These are phyloP conservation scores for Leersia perrieri DNA, from an alignment of 176 grass and related monocot species.

Conservation along the genomic window DNA sequence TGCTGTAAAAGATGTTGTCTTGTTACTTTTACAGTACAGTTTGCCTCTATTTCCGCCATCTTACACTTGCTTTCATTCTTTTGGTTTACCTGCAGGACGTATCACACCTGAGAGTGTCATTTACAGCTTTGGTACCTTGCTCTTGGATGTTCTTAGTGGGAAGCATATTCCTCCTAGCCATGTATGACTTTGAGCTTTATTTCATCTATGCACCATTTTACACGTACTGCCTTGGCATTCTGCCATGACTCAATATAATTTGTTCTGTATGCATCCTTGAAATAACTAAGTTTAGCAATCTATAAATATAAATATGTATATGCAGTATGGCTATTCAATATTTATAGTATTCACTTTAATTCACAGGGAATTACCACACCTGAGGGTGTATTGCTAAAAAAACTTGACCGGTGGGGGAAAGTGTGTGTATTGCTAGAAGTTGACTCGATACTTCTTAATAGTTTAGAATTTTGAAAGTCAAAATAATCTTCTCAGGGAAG, in stretches of 20 bases:
- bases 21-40: background rate
- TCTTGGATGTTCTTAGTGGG: conserved; percentile 95
- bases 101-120: conserved; percentile 98
- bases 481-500: background rate
- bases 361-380: background rate
- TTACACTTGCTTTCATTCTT: conserved; percentile 12
- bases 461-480: background rate
- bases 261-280: background rate
- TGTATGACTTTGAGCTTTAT: conserved; percentile 48
- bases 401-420: too few species aligned
- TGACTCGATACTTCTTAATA: background rate
- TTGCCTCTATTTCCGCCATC: background rate
- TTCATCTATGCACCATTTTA: background rate
- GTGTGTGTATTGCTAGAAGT: background rate
- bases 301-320: background rate
- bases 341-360: too few species aligned
- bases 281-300: background rate
- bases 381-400: background rate
- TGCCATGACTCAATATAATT: background rate
- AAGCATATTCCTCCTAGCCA: conserved; percentile 99
- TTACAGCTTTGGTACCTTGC: conserved; percentile 94
- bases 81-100: conserved; percentile 63
- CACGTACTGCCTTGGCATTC: background rate
- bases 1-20: background rate
- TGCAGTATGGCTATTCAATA: too few species aligned